Evolutionary conservation across 805 yeast genomes (phyloP), one percentile per base, ranked within the genome.

Genomic region (Teunomyces lycoperdinae): DNA sequence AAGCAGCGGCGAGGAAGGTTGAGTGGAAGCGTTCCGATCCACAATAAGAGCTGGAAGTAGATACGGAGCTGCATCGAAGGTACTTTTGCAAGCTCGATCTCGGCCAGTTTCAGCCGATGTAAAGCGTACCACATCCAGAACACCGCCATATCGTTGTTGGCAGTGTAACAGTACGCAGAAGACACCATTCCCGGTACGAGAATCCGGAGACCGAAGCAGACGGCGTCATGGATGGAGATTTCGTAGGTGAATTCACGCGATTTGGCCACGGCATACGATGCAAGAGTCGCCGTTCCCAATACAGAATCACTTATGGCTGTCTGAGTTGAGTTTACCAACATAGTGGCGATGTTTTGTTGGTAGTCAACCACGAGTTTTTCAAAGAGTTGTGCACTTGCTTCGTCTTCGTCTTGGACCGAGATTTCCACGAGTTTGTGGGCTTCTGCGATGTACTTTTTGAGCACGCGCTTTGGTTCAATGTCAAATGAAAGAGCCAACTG

Each of bases 401-500:
- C 60, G 9, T 67, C 61, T 4, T 62, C 61, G 14, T 60, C 53
- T 16, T 52, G 58, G 42, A 64, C 62, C 9, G 66, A 50, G 9
- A 58, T 44, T 9, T 61, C 57, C 44, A 85, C 80, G 2, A 85
- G 58, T 2, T 61, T 56, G 36, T 62, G 64, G 1, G 83, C 64
- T 30, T 71, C 71, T 3, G 60, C 55, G 7, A 67, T 36, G 73
- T 58, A 57, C 57, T 67, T 54, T 2, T 55, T 50, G 39, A 84
- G 74, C 17, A 65, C 63, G 1, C 58, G 56, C n/a, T 65, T 66
- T 9, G 83, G 66, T 45, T 84, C 80, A 44, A 89, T 58, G 63
- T 91, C 98, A 64, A 78, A 79, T 3, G 94, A 80, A 29, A 73
- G 58, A 0, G 86, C 77, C 50, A 89, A 68, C 46, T 62, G 69